Evolutionary conservation across 495 filamentous ascomycete species (phyloP), one percentile per base, ranked within the genome.

Genomic region (Hypoxylon lienhwacheense): DNA sequence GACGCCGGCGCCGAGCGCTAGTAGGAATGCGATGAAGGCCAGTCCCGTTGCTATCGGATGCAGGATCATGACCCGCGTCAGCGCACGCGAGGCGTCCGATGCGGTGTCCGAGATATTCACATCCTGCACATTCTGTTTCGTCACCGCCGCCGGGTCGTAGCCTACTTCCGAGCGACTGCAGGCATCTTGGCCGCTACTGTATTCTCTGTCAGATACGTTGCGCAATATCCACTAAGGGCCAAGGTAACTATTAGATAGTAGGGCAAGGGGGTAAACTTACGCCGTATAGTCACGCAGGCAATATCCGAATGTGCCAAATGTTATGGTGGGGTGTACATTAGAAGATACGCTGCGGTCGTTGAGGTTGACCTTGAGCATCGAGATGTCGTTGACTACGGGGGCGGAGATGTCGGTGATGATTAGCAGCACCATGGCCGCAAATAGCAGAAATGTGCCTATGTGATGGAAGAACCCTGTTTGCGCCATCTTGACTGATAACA

Each of bases 241-340:
- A n/a, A n/a, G n/a, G n/a, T n/a, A n/a, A n/a, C n/a, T n/a, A n/a
- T n/a, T 5, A 16, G 22, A 5, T 29, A 12, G 11, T 24, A 28
- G 10, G 31, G 26, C 5, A 4, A 28, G 43, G 14, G 29, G n/a
- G 22, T 47, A 17, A 11, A 68, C 63, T 53, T 62, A 64, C 63
- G 63, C 31, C 15, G 42, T 39, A 1, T 69, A 66, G 58, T 76
- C 69, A 15, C 64, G 61, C 14, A 75, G 47, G 53, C 82, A 85
- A 56, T 75, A 78, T 1, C 82, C 82, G 66, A 83, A 83, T 4
- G 77, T 80, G 16, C 82, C 82, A 55, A 83, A 82, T 3, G 71
- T 73, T 3, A 84, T 64, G n/a, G 61, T 46, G 15, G 68, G 62
- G 14, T 54, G 47, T 5, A 49, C 43, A 24, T 58, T 15, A 39